Conservation (phyloP, 2,329 filamentous ascomycete genomes). For the Cladosporium sp. region DNA sequence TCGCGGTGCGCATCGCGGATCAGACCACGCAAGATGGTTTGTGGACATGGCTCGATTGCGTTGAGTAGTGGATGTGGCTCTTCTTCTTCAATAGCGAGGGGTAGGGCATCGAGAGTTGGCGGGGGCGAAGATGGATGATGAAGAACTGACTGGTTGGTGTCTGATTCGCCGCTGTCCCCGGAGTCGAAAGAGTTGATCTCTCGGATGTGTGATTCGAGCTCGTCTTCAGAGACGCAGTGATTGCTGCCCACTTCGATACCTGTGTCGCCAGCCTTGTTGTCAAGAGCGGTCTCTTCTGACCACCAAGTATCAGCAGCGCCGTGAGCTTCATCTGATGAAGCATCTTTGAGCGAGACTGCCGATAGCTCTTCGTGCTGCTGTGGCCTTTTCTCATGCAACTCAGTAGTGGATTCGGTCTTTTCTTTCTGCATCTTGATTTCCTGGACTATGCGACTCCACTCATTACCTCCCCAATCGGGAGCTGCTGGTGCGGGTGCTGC, state of each 20-base stretch:
- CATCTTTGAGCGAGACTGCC: too few species aligned
- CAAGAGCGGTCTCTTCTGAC: too few species aligned
- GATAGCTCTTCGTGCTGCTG: too few species aligned
- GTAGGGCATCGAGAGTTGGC: neutral
- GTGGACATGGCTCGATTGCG: neutral
- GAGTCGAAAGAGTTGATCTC: neutral
- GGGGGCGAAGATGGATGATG: neutral
- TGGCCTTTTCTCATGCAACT: too few species aligned
- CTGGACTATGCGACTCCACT: neutral
- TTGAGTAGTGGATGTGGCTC: neutral
- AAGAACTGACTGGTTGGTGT: neutral
- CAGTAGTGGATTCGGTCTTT: too few species aligned
- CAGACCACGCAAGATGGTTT: neutral
- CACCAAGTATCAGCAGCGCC: too few species aligned
- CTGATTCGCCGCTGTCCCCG: neutral
- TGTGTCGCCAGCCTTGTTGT: too few species aligned
- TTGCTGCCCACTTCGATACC: too few species aligned
- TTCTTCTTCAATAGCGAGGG: neutral
- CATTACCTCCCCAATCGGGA: neutral
- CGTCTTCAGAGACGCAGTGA: neutral
- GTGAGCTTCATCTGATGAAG: too few species aligned
- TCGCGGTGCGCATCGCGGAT: constrained; percentile 2
- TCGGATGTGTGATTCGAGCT: neutral
- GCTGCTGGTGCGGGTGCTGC: neutral
- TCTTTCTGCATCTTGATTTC: neutral